Base-by-base conservation (phyloP, 371 early-diverging fungal species). In the Mortierella sp. region DNA sequence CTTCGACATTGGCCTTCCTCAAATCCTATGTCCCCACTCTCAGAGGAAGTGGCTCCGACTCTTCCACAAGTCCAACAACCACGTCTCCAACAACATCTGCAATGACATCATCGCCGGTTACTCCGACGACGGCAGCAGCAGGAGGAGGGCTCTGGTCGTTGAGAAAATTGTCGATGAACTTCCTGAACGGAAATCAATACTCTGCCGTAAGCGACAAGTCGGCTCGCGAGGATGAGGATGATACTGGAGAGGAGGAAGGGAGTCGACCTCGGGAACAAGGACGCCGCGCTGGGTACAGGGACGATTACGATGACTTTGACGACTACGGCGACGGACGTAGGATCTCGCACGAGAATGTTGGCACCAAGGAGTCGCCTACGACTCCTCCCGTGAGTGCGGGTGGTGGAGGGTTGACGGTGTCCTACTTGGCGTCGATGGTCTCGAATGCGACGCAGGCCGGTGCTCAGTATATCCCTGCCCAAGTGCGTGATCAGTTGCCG, bases 11-110 rank as follows among this genome's bases (percentile, higher is more conserved):
- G 29, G 72, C 83, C 21, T 55, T 76, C 27, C 70, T 83, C 56
- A 83, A 79, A 48, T 79, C 83, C 0, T 83, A 83, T 24, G 83
- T 83, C 4, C 79, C 83, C 10, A 72, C 78, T 4, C 68, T 82
- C n/a, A 10, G 58, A 58, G 58, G 58, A 58, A n/a, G 55, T 77
- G 4, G 60, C 54, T 44, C 71, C 16, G 76, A 76, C 12, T 32
- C 56, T 4, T 49, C 32, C 27, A 3, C 49, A 6, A 46, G 43
- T 21, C 63, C 63, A 38, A 71, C 46, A 3, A 3, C 71, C 12
- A 71, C 32, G 14, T 51, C 71, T 3, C 46, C 71, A 14, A 27
- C 48, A 5, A 54, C 49, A 5, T 38, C 68, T 24, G 71, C 68
- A 14, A 44, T 73, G 21, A 58, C 73, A 46, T 65, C 38, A 48